Conservation (phyloP, 225 moss, liverwort and hornwort species). For the Asterella californica region DNA sequence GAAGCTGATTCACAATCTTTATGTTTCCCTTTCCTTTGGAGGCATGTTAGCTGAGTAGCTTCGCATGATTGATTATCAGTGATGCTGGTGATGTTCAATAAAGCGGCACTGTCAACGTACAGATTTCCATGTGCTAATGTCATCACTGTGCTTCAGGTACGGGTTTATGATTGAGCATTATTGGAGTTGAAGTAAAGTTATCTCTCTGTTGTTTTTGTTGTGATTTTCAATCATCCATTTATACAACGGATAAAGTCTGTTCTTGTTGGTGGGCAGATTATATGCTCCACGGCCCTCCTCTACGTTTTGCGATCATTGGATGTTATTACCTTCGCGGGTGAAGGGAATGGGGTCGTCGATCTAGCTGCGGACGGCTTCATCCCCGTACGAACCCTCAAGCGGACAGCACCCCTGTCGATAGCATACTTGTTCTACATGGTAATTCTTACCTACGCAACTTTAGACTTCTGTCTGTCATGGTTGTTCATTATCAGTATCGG, state of each 20-base stretch:
- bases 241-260: background rate
- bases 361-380: constrained; percentile 61
- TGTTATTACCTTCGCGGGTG: constrained; percentile 69
- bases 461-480: background rate
- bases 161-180: background rate
- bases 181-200: background rate
- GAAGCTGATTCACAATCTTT: background rate
- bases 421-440: constrained; percentile 98
- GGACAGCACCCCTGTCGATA: constrained; percentile 78
- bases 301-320: constrained; percentile 66
- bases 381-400: constrained; percentile 55
- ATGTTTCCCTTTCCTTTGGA: background rate
- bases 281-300: constrained; percentile 73
- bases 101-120: constrained; percentile 84
- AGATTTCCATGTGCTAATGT: constrained; percentile 92
- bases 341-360: constrained; percentile 44
- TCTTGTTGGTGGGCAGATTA: constrained; percentile 59
- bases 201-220: background rate
- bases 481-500: background rate
- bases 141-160: constrained; percentile 91
- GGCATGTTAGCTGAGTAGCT: background rate
- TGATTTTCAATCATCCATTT: background rate
- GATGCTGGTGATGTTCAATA: constrained; percentile 97
- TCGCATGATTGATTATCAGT: constrained; percentile 39
- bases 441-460: background rate